These are phyloP conservation scores for Lophium mytilinum DNA, from an alignment of 495 filamentous ascomycete species.

Conservation along the genomic window DNA sequence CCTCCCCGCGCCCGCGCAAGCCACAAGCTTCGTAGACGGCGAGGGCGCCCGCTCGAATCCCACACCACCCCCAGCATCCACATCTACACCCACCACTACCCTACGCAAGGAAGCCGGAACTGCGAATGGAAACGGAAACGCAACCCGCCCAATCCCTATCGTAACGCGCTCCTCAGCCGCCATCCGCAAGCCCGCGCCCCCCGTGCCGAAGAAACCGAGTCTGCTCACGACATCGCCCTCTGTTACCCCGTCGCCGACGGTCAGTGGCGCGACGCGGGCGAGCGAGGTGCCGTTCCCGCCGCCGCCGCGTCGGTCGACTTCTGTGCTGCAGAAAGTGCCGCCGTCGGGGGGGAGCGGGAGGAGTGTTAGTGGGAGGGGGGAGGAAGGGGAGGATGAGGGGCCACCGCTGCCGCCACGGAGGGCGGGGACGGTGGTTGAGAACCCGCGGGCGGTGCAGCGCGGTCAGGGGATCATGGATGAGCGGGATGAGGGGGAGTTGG, in stretches of 20 bases:
- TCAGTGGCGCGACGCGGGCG: constrained; percentile 9
- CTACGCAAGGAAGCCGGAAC: neutral
- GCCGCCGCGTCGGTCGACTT: constrained; percentile 13
- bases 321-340: neutral
- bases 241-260: constrained; percentile 10
- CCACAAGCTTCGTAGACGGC: constrained; percentile 7
- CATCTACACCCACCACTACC: constrained; percentile 1
- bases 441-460: neutral
- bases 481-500: constrained; percentile 16
- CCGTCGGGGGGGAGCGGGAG: constrained; percentile 1
- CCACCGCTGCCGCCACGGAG: constrained; percentile 24
- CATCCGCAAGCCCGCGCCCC: constrained; percentile 35
- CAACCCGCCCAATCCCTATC: neutral
- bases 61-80: constrained; percentile 12
- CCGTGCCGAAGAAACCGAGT: constrained; percentile 36
- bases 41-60: neutral
- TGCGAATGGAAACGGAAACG: too few species aligned
- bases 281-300: constrained; percentile 8
- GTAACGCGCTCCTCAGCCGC: constrained; percentile 3
- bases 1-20: neutral
- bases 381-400: constrained; percentile 9
- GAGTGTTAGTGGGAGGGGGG: neutral
- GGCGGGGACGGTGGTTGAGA: neutral
- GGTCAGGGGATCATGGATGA: constrained; percentile 16
- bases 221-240: constrained; percentile 22